These are phyloP conservation scores for Escovopsis sp. DNA, from an alignment of 2,329 filamentous ascomycete species.

Conservation along the genomic window DNA sequence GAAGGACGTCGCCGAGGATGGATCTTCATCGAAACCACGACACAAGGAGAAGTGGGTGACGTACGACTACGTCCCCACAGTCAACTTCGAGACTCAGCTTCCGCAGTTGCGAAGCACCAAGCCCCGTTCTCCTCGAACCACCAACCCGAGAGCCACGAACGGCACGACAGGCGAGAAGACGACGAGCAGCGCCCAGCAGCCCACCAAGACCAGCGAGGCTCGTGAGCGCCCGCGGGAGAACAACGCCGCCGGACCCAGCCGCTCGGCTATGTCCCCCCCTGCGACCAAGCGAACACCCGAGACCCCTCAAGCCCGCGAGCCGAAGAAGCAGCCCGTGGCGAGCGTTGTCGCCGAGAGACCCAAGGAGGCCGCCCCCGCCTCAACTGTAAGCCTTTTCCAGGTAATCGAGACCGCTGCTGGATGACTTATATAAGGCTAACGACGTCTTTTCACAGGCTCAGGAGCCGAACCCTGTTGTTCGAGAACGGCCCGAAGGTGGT, in stretches of 20 bases:
- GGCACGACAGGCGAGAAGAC: conserved; percentile 23
- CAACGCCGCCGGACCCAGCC: conserved; percentile 16
- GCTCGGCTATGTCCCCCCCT: conserved; percentile 21
- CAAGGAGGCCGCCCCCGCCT: conserved; percentile 22
- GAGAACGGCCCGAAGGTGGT: conserved; percentile 21
- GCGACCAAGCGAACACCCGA: conserved; percentile 31
- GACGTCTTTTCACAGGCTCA: conserved; percentile 4
- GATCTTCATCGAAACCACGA: conserved; percentile 28
- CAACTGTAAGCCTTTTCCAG: conserved; percentile 21
- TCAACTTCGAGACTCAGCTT: conserved; percentile 74
- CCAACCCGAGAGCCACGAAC: conserved; percentile 30
- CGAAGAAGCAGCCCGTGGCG: conserved; percentile 26
- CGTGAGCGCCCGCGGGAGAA: conserved; percentile 22
- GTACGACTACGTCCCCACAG: conserved; percentile 67
- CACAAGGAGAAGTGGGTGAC: conserved; percentile 78
- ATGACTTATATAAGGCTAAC: too few relatives aligned
- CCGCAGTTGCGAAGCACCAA: conserved; percentile 36
- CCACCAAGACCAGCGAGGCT: conserved; percentile 18
- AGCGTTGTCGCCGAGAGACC: conserved; percentile 21
- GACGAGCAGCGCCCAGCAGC: conserved; percentile 11
- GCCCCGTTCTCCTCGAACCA: conserved; percentile 19
- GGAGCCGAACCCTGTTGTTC: conserved; percentile 14
- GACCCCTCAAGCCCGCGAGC: conserved; percentile 23
- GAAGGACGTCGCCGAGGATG: conserved; percentile 43
- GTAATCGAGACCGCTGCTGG: too few relatives aligned